A percentile compares a stretch with the other conserved stretches of the same genome.
These are phyloP conservation scores for Verticillium longisporum DNA, from an alignment of 2,329 filamentous ascomycete genomes.

Conservation along the genomic window DNA sequence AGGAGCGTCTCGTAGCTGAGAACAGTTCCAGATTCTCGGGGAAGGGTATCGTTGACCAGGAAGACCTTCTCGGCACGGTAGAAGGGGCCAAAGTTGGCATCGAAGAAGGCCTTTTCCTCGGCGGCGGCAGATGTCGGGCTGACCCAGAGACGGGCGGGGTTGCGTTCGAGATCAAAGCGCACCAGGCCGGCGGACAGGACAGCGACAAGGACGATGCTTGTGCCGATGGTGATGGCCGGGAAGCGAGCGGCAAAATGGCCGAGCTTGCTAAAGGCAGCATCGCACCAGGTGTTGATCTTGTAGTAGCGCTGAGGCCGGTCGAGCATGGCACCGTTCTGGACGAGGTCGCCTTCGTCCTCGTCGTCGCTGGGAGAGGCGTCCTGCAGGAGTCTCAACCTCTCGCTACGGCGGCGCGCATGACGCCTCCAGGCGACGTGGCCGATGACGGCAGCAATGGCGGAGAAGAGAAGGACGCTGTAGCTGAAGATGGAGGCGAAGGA, in stretches of 20 bases:
- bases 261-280: slow-evolving; percentile 71
- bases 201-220: slow-evolving; percentile 67
- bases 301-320: slow-evolving; percentile 77
- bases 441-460: slow-evolving; percentile 58
- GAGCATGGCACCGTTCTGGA: slow-evolving; percentile 68
- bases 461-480: slow-evolving; percentile 68
- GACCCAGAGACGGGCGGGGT: slow-evolving; percentile 94
- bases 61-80: slow-evolving; percentile 93
- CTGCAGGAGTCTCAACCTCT: slow-evolving; percentile 79
- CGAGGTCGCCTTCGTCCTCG: slow-evolving; percentile 84
- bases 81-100: slow-evolving; percentile 88
- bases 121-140: slow-evolving; percentile 86
- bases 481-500: slow-evolving; percentile 88
- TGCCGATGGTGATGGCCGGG: slow-evolving; percentile 73
- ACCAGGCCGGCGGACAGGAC: slow-evolving; percentile 84
- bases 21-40: slow-evolving; percentile 63
- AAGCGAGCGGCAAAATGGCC: slow-evolving; percentile 77
- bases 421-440: slow-evolving; percentile 72
- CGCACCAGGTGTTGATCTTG: slow-evolving; percentile 74
- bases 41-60: slow-evolving; percentile 76
- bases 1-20: slow-evolving; percentile 79
- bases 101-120: slow-evolving; percentile 90
- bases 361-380: slow-evolving; percentile 81
- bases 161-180: slow-evolving; percentile 79
- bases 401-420: slow-evolving; percentile 67